A percentile compares a stretch with the other conserved stretches of the same genome.
Evolutionary conservation across 257 asterid genomes (phyloP).

Genomic region (Craterostigma plantagineum): DNA sequence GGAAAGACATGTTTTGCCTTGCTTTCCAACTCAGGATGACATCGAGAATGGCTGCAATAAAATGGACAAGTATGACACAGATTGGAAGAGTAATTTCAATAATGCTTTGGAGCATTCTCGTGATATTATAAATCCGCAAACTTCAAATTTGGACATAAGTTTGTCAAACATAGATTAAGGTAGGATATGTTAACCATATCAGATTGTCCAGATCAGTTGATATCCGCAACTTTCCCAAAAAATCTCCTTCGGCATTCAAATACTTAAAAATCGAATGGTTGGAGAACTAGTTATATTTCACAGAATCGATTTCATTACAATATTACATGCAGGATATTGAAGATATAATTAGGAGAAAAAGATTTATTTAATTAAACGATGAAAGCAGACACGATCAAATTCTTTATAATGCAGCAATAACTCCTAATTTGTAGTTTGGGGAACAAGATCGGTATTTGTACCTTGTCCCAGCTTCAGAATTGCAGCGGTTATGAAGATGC

Average conservation of each 20-base stretch:
- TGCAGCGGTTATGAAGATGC: constrained; percentile 95
- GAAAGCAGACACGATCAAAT: too few species aligned
- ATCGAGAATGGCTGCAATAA: constrained; percentile 70
- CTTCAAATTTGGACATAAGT: too few species aligned
- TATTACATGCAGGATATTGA: not conserved
- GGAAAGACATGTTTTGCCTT: constrained; percentile 76
- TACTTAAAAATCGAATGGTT: too few species aligned
- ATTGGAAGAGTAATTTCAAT: not conserved
- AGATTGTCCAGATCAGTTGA: too few species aligned
- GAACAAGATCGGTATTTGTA: constrained; percentile 8
- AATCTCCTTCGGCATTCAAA: too few species aligned
- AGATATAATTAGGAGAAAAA: constrained; percentile 4
- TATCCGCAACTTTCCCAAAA: not conserved
- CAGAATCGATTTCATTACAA: constrained; percentile 1
- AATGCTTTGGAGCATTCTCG: too few species aligned
- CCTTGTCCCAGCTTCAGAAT: constrained; percentile 96
- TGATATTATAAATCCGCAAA: not conserved
- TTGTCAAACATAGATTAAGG: too few species aligned
- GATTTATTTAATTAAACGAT: too few species aligned
- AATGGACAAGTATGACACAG: constrained; percentile 1
- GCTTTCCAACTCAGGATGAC: constrained; percentile 82
- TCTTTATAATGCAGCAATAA: not conserved
- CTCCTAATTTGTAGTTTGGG: not conserved
- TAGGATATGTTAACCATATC: too few species aligned
- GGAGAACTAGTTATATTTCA: too few species aligned